phyloP scores from a whole-genome alignment of 2,329 filamentous ascomycete genomes.

The Neurospora sp. region DNA sequence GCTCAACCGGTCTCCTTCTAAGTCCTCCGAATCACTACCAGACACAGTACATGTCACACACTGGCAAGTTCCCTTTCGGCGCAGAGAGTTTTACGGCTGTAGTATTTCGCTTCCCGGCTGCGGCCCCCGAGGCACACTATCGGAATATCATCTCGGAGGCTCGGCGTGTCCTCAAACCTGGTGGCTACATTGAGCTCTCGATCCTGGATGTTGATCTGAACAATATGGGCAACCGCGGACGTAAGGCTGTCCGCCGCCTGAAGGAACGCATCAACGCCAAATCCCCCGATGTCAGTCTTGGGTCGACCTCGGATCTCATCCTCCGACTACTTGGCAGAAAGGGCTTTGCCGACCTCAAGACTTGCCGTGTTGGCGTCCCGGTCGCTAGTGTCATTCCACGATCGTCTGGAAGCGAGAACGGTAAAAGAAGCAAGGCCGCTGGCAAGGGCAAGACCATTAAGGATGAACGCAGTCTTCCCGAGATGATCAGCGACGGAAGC shows the following conservation, averaged over 20 bases:
- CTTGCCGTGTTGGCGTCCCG: conserved; percentile 68
- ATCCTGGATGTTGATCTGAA: conserved; percentile 72
- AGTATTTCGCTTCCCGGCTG: conserved; percentile 66
- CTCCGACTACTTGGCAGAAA: conserved; percentile 56
- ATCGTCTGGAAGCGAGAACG: conserved; percentile 17
- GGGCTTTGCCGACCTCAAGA: conserved; percentile 63
- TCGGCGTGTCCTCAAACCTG: conserved; percentile 66
- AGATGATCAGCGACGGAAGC: conserved; percentile 64
- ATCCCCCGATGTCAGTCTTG: conserved; percentile 50
- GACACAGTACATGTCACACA: conserved; percentile 54
- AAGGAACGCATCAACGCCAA: conserved; percentile 59
- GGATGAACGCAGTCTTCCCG: conserved; percentile 50
- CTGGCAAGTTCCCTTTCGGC: conserved; percentile 63
- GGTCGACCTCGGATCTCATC: conserved; percentile 49
- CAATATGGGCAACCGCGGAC: conserved; percentile 66
- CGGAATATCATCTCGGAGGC: conserved; percentile 64
- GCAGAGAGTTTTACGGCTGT: conserved; percentile 66
- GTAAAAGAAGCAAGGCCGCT: conserved; percentile 8
- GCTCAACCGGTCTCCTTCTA: conserved; percentile 37
- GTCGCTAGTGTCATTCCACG: conserved; percentile 45
- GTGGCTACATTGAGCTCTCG: conserved; percentile 68
- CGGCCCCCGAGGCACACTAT: conserved; percentile 57
- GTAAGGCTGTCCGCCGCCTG: conserved; percentile 57
- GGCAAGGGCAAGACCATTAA: conserved; percentile 24
- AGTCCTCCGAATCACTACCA: conserved; percentile 65